Evolutionary conservation across 2,329 filamentous ascomycete species (phyloP), one percentile per base, ranked within the genome.

Genomic region (Didymella pomorum): DNA sequence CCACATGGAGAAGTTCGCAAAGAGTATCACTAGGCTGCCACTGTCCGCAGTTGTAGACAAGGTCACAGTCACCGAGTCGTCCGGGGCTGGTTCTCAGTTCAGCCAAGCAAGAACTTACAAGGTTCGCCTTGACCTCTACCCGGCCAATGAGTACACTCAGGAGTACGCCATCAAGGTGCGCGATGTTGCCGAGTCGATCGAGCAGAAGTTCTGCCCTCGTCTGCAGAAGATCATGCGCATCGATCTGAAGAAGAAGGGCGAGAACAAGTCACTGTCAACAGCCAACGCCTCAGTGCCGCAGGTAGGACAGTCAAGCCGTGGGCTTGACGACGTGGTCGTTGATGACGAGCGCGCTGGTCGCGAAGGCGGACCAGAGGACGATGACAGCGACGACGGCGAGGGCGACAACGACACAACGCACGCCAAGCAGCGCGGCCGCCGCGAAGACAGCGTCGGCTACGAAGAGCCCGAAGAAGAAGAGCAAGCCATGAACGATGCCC

Each of bases 391-490:
- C 58, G 85, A 86, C 54, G 84, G 83, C 60, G 81, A 86, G 52
- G 81, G 81, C 20, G 80, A 82, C 14, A 79, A 77, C 53, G 81
- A 83, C 63, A 80, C 86, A 48, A 93, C 87, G 4, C 87, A 84
- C 62, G 87, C 86, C 67, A 96, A 92, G 79, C 84, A 88, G 71
- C 87, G 85, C 68, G 86, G 87, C 44, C 95, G 96, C 74, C 88
- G 91, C 39, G 82, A 85, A 51, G 91, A 97, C 77, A 91, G 89
- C 28, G 88, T 94, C 2, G 95, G 92, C 14, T 98, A 97, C 67
- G 94, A 92, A 37, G 91, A 89, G 31, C 96, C 96, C 45, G 95
- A 98, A 72, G 93, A 97, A 5, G 94, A 94, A 4, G 95, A 98
- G 71, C 86, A 92, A 65, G 88, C 85, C 33, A 87, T 96, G 53